Conservation (phyloP, 1,284 basidiomycete species). For the Waitea zeae region DNA sequence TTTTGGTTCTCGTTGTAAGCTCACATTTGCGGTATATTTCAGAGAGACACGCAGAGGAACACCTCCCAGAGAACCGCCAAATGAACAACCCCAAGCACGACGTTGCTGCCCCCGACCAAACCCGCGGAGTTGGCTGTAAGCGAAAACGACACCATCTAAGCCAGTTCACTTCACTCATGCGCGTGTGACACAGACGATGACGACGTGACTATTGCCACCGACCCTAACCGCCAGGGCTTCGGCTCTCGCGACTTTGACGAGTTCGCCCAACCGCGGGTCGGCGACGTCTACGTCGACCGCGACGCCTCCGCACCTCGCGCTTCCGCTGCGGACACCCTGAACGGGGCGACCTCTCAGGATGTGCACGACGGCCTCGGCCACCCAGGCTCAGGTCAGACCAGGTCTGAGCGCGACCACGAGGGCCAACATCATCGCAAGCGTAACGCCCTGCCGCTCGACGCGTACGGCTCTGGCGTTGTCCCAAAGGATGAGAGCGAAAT, state of each 20-base stretch:
- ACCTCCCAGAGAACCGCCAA: too few relatives aligned
- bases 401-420: constrained; percentile 16
- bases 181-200: too few relatives aligned
- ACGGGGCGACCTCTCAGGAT: constrained; percentile 15
- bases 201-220: not conserved
- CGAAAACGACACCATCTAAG: too few relatives aligned
- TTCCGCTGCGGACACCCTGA: constrained; percentile 8
- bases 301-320: constrained; percentile 8
- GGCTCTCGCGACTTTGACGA: not conserved
- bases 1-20: too few relatives aligned
- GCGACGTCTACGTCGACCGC: constrained; percentile 7
- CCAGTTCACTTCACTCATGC: too few relatives aligned
- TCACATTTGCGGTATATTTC: too few relatives aligned
- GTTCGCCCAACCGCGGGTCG: not conserved
- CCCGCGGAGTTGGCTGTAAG: too few relatives aligned
- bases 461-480: not conserved
- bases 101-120: too few relatives aligned
- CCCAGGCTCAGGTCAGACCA: constrained; percentile 15
- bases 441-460: constrained; percentile 1
- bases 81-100: too few relatives aligned
- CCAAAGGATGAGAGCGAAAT: constrained; percentile 2
- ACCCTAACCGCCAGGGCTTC: too few relatives aligned
- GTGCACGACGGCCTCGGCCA: constrained; percentile 15
- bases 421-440: constrained; percentile 14
- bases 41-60: too few relatives aligned